Evolutionary conservation across 2,329 filamentous ascomycete genomes (phyloP), one percentile per base, ranked within the genome.

Genomic region (Diplodia corticola): DNA sequence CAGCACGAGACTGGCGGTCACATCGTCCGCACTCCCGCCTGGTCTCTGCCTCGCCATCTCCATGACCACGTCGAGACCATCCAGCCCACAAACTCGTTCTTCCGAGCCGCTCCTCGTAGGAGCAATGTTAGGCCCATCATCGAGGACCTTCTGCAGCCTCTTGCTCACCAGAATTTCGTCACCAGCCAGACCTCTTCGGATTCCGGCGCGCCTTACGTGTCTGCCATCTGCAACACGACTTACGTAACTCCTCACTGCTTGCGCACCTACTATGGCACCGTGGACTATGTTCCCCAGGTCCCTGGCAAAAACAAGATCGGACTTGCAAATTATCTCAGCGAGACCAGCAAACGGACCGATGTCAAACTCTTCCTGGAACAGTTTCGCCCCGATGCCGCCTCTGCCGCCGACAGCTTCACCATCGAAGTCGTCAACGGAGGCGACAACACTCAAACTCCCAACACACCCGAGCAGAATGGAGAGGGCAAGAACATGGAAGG

Each of bases 61-160:
- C 85, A 88, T 71, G 78, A 81, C 57, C 85, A 86, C 71, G 83
- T 88, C 68, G 84, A 87, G 70, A 81, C 84, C 13, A 83, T 88
- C 28, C 85, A 88, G 72, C 86, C 86, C 1, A 88, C 86, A 1
- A 88, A 82, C 57, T 85, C 85, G 0, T 88, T 88, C 77, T 84
- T 85, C 73, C 80, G 81, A 26, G 28, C 65, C 26, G 51, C 46
- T 2, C 48, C 64, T 5, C 55, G 64, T 2, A 10, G 69, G 66
- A 6, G 70, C 73, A 4, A 75, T 75, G 7, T 75, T 26, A 63
- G 50, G 35, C 68, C 20, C 35, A 59, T 48, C 37, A 49, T 24
- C 37, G 57, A 60, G 46, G 55, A 54, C 2, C 5, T 35, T 2
- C 26, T 30, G 54, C 46, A 53, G 7, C 46, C 64, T 9, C 44